Evolutionary conservation across 352 stramenopile genomes (phyloP), one percentile per base, ranked within the genome.

Genomic region (Globisporangium rhizosaccharum): DNA sequence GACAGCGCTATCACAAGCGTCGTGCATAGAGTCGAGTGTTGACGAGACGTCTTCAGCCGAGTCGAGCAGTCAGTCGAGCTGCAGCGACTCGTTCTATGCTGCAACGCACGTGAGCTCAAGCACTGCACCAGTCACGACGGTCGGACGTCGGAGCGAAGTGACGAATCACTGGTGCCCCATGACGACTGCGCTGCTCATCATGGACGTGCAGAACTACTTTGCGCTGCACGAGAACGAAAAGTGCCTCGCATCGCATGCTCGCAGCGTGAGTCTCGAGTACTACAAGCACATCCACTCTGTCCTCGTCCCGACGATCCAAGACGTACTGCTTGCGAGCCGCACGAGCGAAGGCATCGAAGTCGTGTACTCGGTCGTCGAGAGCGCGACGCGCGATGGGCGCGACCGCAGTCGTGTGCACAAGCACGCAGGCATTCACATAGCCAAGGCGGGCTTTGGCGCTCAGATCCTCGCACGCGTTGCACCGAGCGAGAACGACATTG

Each of bases 301-400:
- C 18, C 59, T 88, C 49, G 63, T 88, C 5, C 79, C 81, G 10
- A 79, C 71, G 36, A 72, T 87, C 39, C 76, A 89, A 50, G 73
- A 86, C 42, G 61, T 91, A 0, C 57, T 91, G 33, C 69, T 85
- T 1, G 73, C 73, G 3, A 76, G 80, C 33, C 76, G 79, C 4
- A 52, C 70, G 15, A 76, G 62, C 36, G 71, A 81, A 36, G 76
- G 75, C 45, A 65, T 85, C 30, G 90, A 97, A 69, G 71, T 97
- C 11, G 73, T 97, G 12, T 97, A 96, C 68, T 94, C 82, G 1
- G 79, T 93, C n/a, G 85, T 97, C 8, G 82, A 96, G 68, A 88
- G 87, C n/a, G 67, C 78, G 1, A 97, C 87, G 1, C 69, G 70
- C 15, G 83, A 97, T 63, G 87, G 87, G 9, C 72, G 89, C 30